These are phyloP conservation scores for Echeveria elegans DNA, from an alignment of 164 flowering plant species.

Conservation along the genomic window DNA sequence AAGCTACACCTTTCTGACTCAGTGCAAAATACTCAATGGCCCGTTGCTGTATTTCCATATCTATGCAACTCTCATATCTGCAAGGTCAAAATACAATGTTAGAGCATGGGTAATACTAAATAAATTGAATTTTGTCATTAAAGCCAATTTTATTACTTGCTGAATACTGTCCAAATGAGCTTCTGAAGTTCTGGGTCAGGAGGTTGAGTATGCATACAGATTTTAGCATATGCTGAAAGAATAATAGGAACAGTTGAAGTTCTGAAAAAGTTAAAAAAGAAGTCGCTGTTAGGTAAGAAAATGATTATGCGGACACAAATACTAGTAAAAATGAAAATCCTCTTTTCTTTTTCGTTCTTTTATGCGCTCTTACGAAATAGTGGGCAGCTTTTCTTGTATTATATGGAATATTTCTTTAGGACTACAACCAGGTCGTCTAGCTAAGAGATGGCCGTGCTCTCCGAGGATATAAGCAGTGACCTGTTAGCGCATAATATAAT, in stretches of 20 bases:
- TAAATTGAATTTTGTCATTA: too few species aligned
- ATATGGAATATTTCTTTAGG: conserved; percentile 83
- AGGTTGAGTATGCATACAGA: too few species aligned
- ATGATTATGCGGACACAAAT: conserved; percentile 3
- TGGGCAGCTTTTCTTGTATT: conserved; percentile 91
- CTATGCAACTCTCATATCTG: conserved; percentile 96
- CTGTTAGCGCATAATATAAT: conserved; percentile 23
- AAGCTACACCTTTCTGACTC: conserved; percentile 81
- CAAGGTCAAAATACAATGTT: neutral
- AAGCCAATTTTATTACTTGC: too few species aligned
- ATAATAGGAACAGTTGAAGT: conserved; percentile 13
- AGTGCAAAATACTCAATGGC: conserved; percentile 87
- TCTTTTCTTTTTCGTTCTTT: neutral
- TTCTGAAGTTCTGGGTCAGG: too few species aligned
- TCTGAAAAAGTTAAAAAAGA: conserved; percentile 28
- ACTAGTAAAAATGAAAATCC: neutral
- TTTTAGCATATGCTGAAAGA: too few species aligned
- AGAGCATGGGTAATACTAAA: too few species aligned
- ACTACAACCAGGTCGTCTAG: conserved; percentile 91
- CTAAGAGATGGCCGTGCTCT: conserved; percentile 88
- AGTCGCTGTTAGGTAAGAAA: neutral
- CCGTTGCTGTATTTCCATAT: conserved; percentile 94
- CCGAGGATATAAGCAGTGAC: conserved; percentile 97
- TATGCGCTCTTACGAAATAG: conserved; percentile 72
- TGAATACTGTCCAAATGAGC: too few species aligned